These are phyloP conservation scores for Phoma sp. DNA, from an alignment of 2,329 filamentous ascomycete genomes.

Conservation along the genomic window DNA sequence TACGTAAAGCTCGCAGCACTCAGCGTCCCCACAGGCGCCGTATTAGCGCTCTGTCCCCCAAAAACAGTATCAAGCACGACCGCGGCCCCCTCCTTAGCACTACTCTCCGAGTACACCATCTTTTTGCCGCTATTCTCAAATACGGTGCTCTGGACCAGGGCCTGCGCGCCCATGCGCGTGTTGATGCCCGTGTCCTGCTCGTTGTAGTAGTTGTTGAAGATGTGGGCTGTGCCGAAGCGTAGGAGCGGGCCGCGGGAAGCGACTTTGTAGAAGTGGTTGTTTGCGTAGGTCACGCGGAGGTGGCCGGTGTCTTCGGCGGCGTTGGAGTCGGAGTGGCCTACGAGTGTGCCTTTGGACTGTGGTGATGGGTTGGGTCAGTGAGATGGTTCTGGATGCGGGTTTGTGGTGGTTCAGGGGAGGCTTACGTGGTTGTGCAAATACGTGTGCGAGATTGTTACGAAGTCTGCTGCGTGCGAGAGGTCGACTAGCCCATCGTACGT, in stretches of 20 bases:
- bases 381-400: not conserved
- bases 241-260: constrained; percentile 67
- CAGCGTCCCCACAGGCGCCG: constrained; percentile 58
- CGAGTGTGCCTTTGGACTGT: constrained; percentile 62
- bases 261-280: constrained; percentile 70
- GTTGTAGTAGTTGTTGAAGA: constrained; percentile 59
- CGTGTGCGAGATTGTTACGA: constrained; percentile 60
- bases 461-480: constrained; percentile 67
- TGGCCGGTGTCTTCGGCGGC: constrained; percentile 61
- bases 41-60: constrained; percentile 52
- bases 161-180: constrained; percentile 50
- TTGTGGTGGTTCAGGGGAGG: not conserved
- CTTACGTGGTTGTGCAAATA: constrained; percentile 60
- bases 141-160: constrained; percentile 52
- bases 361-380: not conserved
- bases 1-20: constrained; percentile 56
- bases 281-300: constrained; percentile 68
- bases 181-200: constrained; percentile 47
- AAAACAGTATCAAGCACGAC: constrained; percentile 53
- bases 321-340: constrained; percentile 67
- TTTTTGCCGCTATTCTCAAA: constrained; percentile 66
- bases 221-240: constrained; percentile 69
- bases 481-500: constrained; percentile 57
- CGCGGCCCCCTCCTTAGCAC: constrained; percentile 51
- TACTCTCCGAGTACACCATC: constrained; percentile 62